Evolutionary conservation across 805 yeast species (phyloP).

Genomic region (Kodamaea kakaduensis): DNA sequence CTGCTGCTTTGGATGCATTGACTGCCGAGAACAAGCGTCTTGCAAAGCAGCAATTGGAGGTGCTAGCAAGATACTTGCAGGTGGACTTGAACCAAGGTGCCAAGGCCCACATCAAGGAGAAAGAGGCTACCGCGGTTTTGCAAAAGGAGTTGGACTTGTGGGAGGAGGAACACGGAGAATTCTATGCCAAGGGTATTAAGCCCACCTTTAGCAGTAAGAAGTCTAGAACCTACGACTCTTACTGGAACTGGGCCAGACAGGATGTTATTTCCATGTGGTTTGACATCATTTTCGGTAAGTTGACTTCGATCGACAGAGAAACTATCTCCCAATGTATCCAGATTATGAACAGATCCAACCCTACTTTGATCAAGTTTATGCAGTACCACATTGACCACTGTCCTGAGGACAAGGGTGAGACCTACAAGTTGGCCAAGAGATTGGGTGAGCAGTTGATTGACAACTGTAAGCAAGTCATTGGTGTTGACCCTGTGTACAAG

Average conservation of each 20-base stretch:
- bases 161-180: constrained; percentile 83
- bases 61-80: constrained; percentile 90
- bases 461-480: constrained; percentile 84
- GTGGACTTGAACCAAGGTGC: constrained; percentile 90
- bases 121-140: constrained; percentile 75
- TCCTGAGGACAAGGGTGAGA: constrained; percentile 82
- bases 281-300: constrained; percentile 92
- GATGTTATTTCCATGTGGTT: constrained; percentile 90
- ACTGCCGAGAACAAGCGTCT: constrained; percentile 66
- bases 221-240: constrained; percentile 94
- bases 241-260: constrained; percentile 99
- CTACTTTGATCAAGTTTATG: constrained; percentile 91
- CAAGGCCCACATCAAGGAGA: constrained; percentile 74
- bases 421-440: constrained; percentile 83
- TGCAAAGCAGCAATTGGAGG: constrained; percentile 80
- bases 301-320: constrained; percentile 89
- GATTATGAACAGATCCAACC: constrained; percentile 96
- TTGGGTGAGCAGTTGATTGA: constrained; percentile 93
- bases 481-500: constrained; percentile 86
- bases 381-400: constrained; percentile 83
- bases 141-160: constrained; percentile 90
- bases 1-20: constrained; percentile 88
- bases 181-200: constrained; percentile 84
- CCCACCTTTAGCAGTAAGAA: constrained; percentile 89
- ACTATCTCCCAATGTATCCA: constrained; percentile 94